phyloP scores from a whole-genome alignment of 768 basidiomycete genomes.

The Leccinum longicurvipes region DNA sequence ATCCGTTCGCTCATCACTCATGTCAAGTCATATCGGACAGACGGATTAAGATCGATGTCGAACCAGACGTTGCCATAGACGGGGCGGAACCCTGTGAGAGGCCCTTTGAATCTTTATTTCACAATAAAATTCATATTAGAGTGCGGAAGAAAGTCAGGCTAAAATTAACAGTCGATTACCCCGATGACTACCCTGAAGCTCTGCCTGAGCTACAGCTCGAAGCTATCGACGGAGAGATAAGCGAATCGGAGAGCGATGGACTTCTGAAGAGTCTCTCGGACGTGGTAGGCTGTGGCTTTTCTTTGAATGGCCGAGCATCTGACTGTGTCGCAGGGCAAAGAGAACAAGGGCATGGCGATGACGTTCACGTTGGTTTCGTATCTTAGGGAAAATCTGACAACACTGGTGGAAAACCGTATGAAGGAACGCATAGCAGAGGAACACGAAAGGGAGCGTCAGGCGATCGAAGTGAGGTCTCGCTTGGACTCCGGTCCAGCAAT shows the following conservation, averaged over 20 bases:
- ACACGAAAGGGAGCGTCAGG: conserved; percentile 67
- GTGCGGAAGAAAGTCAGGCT: conserved; percentile 61
- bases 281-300: conserved; percentile 42
- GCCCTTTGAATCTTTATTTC: not conserved
- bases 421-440: conserved; percentile 59
- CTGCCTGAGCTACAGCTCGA: conserved; percentile 72
- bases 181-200: conserved; percentile 78
- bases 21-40: conserved; percentile 79
- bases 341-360: conserved; percentile 95
- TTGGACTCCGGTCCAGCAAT: not conserved
- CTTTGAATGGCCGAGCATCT: not conserved
- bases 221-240: conserved; percentile 59
- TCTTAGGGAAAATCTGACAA: conserved; percentile 72
- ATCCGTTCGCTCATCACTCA: conserved; percentile 44
- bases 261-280: conserved; percentile 56
- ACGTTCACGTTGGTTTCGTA: conserved; percentile 91
- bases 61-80: conserved; percentile 76
- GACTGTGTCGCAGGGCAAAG: conserved; percentile 55
- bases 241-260: conserved; percentile 51
- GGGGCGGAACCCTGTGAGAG: conserved; percentile 53
- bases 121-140: conserved; percentile 7
- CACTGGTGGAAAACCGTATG: conserved; percentile 56
- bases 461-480: conserved; percentile 59
- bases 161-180: conserved; percentile 70
- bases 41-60: conserved; percentile 78